Conservation (phyloP, 768 basidiomycete genomes). For the Leccinum sublutescens region DNA sequence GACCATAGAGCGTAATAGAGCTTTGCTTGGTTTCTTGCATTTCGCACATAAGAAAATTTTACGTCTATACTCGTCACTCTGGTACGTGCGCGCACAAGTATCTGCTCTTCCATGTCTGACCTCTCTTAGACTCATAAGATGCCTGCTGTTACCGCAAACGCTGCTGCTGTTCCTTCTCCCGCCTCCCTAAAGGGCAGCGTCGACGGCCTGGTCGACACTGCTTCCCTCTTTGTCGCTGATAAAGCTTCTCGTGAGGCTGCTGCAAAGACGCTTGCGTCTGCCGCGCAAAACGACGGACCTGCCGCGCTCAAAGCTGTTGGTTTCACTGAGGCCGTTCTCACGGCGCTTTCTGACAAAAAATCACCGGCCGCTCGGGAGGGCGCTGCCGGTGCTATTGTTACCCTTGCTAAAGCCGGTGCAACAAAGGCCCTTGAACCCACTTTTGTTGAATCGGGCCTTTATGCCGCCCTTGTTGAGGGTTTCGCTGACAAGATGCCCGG, state of each 20-base stretch:
- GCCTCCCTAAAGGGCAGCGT: conserved; percentile 72
- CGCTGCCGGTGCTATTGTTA: conserved; percentile 69
- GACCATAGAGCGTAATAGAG: conserved; percentile 54
- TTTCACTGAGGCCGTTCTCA: conserved; percentile 71
- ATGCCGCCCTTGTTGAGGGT: conserved; percentile 81
- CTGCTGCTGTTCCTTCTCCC: conserved; percentile 55
- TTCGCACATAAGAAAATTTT: conserved; percentile 35
- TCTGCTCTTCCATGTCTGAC: neutral
- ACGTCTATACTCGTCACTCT: conserved; percentile 35
- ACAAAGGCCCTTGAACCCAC: conserved; percentile 83
- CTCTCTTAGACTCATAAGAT: conserved; percentile 57
- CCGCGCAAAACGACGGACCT: conserved; percentile 83
- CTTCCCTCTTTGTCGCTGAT: conserved; percentile 81
- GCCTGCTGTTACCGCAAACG: conserved; percentile 75
- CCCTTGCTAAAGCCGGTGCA: conserved; percentile 67
- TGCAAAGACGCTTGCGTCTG: conserved; percentile 63
- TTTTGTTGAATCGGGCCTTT: conserved; percentile 85
- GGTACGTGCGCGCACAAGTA: conserved; percentile 34
- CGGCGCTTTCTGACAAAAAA: conserved; percentile 95
- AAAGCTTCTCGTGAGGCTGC: conserved; percentile 77
- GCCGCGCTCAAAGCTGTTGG: conserved; percentile 66
- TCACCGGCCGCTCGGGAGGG: conserved; percentile 88
- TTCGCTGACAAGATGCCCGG: conserved; percentile 95
- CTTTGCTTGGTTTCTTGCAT: conserved; percentile 54
- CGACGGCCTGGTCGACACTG: conserved; percentile 65